Percentiles rank a stretch among this genome's conserved stretches.
Conservation (phyloP, 768 basidiomycete species). For the Pluteus cervinus region DNA sequence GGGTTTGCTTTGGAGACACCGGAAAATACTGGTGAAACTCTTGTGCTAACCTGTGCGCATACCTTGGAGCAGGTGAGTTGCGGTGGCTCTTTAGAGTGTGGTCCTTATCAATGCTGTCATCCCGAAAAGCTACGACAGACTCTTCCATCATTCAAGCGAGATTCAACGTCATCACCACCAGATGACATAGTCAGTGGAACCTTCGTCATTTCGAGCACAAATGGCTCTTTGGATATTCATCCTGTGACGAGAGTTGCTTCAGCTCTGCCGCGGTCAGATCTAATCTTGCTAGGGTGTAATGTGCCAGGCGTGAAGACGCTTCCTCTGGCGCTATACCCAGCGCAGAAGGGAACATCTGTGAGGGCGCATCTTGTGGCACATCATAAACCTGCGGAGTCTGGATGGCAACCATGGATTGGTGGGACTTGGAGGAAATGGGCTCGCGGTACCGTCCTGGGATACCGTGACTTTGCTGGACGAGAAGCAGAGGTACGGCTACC, state of each 20-base stretch:
- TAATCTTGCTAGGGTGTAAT: conserved; percentile 37
- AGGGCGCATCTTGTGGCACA: conserved; percentile 51
- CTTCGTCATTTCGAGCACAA: conserved; percentile 36
- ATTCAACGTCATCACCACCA: conserved; percentile 7
- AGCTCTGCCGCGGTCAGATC: conserved; percentile 53
- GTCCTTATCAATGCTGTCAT: conserved; percentile 5
- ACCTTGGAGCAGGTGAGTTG: conserved; percentile 52
- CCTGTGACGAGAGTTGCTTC: conserved; percentile 44
- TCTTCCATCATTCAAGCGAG: conserved; percentile 22
- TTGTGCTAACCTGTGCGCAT: conserved; percentile 55
- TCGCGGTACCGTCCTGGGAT: conserved; percentile 44
- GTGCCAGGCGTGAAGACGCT: conserved; percentile 33
- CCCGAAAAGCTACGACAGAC: conserved; percentile 20
- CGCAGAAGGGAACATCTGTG: conserved; percentile 35
- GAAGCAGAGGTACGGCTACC: conserved; percentile 44
- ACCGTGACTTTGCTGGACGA: conserved; percentile 52
- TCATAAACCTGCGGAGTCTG: conserved; percentile 27
- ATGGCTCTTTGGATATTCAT: conserved; percentile 23
- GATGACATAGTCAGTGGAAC: conserved; percentile 27
- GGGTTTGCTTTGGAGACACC: conserved; percentile 46
- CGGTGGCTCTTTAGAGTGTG: background rate
- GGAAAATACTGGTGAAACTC: conserved; percentile 17
- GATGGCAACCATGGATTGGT: conserved; percentile 47
- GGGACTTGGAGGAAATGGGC: conserved; percentile 52
- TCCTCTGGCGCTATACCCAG: conserved; percentile 61